Evolutionary conservation across 2,329 filamentous ascomycete genomes (phyloP).

Genomic region (Aspergillus brasiliensis): DNA sequence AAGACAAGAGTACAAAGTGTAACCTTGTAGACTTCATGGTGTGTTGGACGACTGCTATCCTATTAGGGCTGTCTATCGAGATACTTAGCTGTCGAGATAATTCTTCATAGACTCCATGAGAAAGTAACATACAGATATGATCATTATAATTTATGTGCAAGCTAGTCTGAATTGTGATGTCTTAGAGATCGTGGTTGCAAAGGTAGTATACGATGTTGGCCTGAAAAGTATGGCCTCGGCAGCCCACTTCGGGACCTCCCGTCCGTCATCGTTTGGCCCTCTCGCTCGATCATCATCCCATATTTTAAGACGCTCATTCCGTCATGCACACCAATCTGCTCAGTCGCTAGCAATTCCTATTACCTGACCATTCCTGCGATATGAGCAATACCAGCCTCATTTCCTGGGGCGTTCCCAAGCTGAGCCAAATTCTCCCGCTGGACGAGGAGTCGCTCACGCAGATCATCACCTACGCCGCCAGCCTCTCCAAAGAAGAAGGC

Average conservation of each 20-base stretch:
- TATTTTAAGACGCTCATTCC: background rate
- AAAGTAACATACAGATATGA: too few relatives aligned
- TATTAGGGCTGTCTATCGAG: background rate
- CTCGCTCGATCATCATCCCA: background rate
- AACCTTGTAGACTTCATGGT: background rate
- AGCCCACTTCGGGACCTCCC: conserved; percentile 8
- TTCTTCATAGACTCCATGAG: too few relatives aligned
- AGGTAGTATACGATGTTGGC: background rate
- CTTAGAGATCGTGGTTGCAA: background rate
- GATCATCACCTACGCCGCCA: conserved; percentile 77
- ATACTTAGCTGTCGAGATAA: too few relatives aligned
- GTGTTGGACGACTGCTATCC: background rate
- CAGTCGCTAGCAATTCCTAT: background rate
- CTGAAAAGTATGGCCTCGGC: conserved; percentile 17
- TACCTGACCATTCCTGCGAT: background rate
- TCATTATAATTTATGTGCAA: too few relatives aligned
- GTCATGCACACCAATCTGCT: background rate
- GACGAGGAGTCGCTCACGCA: conserved; percentile 83
- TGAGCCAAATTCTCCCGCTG: conserved; percentile 78
- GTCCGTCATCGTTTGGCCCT: background rate
- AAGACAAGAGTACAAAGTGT: background rate
- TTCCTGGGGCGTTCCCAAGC: conserved; percentile 66
- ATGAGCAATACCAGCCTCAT: conserved; percentile 41
- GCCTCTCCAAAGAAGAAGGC: conserved; percentile 74
- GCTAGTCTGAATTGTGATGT: background rate